phyloP scores from a whole-genome alignment of 2,329 filamentous ascomycete genomes.

The Westerdykella aurantiaca region DNA sequence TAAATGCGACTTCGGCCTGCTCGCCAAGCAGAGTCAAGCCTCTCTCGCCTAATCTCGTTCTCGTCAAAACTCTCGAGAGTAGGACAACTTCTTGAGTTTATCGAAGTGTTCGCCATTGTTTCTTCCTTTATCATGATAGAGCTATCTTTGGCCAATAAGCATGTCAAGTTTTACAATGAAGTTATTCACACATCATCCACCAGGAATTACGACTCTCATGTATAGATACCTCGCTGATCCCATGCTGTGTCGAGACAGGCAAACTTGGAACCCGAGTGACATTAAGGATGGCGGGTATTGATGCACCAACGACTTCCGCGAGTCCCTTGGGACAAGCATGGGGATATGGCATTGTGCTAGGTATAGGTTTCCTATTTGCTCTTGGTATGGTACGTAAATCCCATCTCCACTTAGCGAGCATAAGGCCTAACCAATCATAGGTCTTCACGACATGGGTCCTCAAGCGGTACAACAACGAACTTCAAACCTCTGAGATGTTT shows the following conservation, averaged over 20 bases:
- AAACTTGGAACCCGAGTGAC: background rate
- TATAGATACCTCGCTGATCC: slow-evolving; percentile 16
- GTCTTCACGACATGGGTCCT: slow-evolving; percentile 26
- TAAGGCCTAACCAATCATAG: slow-evolving; percentile 1
- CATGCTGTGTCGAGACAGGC: background rate
- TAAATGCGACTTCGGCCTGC: background rate
- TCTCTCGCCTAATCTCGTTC: background rate
- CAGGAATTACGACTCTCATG: slow-evolving; percentile 1
- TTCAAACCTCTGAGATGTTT: slow-evolving; percentile 30
- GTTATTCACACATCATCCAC: background rate
- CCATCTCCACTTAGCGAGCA: background rate
- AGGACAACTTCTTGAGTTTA: background rate
- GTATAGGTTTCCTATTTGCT: slow-evolving; percentile 26
- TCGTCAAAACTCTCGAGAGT: background rate
- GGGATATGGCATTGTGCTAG: slow-evolving; percentile 33
- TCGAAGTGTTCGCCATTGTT: slow-evolving; percentile 1
- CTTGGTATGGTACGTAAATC: slow-evolving; percentile 21
- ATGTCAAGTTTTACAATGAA: slow-evolving; percentile 13
- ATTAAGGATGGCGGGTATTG: slow-evolving; percentile 17
- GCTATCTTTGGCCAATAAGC: slow-evolving; percentile 23
- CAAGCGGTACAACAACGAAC: slow-evolving; percentile 27
- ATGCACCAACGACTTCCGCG: slow-evolving; percentile 20
- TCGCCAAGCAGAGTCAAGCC: background rate
- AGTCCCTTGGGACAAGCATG: slow-evolving; percentile 23
- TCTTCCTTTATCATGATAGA: slow-evolving; percentile 12